Conservation (phyloP, 495 filamentous ascomycete genomes). For the Evansstolkia leycettana region DNA sequence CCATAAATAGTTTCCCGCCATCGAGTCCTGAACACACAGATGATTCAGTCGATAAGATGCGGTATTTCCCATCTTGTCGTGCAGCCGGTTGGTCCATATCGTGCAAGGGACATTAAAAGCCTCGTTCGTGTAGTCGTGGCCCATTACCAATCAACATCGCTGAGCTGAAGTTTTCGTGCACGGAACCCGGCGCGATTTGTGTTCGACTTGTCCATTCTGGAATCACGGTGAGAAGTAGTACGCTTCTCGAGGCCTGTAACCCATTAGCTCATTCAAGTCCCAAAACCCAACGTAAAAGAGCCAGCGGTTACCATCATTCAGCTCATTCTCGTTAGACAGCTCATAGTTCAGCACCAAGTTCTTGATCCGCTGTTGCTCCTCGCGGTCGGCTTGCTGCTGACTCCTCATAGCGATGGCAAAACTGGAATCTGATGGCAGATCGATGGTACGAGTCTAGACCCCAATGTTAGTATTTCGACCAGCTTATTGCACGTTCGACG, state of each 20-base stretch:
- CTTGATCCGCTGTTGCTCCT: conserved; percentile 97
- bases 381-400: conserved; percentile 86
- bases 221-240: conserved; percentile 18
- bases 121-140: no score
- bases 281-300: no score
- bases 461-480: conserved; percentile 3
- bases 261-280: neutral
- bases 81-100: no score
- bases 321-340: conserved; percentile 62
- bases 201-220: conserved; percentile 50
- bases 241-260: conserved; percentile 24
- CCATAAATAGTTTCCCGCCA: no score
- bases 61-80: no score
- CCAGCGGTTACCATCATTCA: conserved; percentile 45
- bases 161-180: conserved; percentile 82
- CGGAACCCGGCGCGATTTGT: conserved; percentile 69
- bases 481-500: neutral
- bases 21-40: no score
- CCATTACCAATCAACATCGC: conserved; percentile 90
- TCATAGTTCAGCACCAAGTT: conserved; percentile 94
- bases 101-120: no score
- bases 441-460: conserved; percentile 76
- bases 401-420: conserved; percentile 93
- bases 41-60: no score
- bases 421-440: conserved; percentile 84